Evolutionary conservation across 2,329 filamentous ascomycete genomes (phyloP).

Genomic region (Diaporthe amygdali): DNA sequence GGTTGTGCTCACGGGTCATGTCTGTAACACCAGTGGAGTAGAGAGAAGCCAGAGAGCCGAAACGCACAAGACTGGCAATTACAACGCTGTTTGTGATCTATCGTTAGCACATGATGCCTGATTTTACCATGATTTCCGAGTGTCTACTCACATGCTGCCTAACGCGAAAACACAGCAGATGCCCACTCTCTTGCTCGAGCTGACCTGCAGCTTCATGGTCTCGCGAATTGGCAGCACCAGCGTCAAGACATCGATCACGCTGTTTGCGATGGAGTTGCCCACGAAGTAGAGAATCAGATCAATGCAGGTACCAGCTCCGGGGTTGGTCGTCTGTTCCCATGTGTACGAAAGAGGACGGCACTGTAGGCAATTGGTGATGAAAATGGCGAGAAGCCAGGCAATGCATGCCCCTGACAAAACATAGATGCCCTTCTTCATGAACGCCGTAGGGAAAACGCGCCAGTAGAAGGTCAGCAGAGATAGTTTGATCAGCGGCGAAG

Average conservation of each 20-base stretch:
- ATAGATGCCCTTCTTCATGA: neutral
- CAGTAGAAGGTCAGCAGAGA: neutral
- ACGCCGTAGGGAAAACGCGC: neutral
- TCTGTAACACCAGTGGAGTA: neutral
- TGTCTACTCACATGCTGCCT: neutral
- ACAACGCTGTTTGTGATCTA: neutral
- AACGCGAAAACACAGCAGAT: neutral
- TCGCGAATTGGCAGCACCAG: slow-evolving; percentile 24
- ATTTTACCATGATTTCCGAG: no score
- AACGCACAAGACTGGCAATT: neutral
- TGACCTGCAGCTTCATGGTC: neutral
- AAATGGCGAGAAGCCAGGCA: neutral
- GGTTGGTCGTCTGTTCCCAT: neutral
- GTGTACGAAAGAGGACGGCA: neutral
- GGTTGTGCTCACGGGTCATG: neutral
- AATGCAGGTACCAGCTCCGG: neutral
- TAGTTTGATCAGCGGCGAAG: neutral
- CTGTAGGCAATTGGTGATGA: neutral
- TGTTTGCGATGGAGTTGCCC: slow-evolving; percentile 22
- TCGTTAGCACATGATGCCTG: no score
- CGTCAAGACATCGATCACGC: slow-evolving; percentile 23
- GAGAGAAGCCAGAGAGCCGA: neutral
- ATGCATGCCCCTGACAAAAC: neutral
- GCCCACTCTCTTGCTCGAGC: neutral
- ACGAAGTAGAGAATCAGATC: slow-evolving; percentile 20